phyloP scores from a whole-genome alignment of 1,284 basidiomycete species.

The Ceratobasidium sp. region DNA sequence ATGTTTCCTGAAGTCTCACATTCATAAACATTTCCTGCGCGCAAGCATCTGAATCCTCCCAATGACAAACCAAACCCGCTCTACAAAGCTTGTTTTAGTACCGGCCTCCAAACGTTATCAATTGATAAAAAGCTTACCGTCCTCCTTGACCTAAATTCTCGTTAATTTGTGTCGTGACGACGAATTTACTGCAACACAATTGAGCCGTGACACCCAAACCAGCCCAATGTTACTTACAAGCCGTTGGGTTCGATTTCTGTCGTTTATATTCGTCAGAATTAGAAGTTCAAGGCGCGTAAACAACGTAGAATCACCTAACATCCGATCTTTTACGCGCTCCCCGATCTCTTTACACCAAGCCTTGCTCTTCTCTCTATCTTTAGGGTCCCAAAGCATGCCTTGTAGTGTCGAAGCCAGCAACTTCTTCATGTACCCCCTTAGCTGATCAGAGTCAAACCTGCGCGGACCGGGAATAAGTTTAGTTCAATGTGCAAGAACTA shows the following conservation, averaged over 20 bases:
- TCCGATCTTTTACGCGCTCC: constrained; percentile 82
- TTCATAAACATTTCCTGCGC: constrained; percentile 78
- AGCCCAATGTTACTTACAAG: constrained; percentile 72
- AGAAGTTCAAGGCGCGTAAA: neutral
- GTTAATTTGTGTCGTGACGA: constrained; percentile 83
- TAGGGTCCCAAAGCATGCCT: constrained; percentile 71
- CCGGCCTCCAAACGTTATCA: constrained; percentile 15
- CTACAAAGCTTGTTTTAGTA: constrained; percentile 54
- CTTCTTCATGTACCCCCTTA: constrained; percentile 83
- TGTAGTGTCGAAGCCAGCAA: constrained; percentile 76
- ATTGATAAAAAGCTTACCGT: constrained; percentile 65
- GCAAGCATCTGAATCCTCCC: constrained; percentile 79
- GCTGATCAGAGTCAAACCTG: constrained; percentile 75
- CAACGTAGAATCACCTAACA: constrained; percentile 64
- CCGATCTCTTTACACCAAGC: constrained; percentile 85
- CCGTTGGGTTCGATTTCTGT: constrained; percentile 79
- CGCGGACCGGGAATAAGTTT: constrained; percentile 51
- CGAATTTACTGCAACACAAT: constrained; percentile 74
- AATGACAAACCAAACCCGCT: constrained; percentile 77
- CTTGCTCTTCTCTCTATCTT: constrained; percentile 76
- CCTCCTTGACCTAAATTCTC: constrained; percentile 85
- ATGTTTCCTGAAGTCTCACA: constrained; percentile 61
- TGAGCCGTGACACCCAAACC: neutral
- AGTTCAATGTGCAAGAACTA: neutral
- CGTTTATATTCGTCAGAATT: constrained; percentile 40